Percentiles rank a stretch among this genome's conserved stretches.
Conservation (phyloP, 1,284 basidiomycete genomes). For the Heliocybe sulcata region DNA sequence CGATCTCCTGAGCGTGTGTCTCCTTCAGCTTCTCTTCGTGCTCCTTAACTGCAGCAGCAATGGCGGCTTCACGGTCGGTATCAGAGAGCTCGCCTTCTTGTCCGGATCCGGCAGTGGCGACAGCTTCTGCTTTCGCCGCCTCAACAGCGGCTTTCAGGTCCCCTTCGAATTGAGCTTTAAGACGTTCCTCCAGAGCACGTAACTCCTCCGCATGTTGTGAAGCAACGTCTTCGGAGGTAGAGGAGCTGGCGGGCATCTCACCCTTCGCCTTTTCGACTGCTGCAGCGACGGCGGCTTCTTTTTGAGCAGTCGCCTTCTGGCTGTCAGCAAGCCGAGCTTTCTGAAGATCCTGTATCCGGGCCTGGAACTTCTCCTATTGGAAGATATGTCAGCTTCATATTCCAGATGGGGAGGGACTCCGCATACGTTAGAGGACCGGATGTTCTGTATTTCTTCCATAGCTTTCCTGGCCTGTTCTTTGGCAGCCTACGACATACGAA, state of each 20-base stretch:
- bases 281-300: slow-evolving; percentile 38
- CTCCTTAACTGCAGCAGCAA: slow-evolving; percentile 43
- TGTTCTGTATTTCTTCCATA: slow-evolving; percentile 35
- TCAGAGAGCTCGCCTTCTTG: slow-evolving; percentile 7
- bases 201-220: slow-evolving; percentile 56
- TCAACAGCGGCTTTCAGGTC: slow-evolving; percentile 39
- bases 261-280: slow-evolving; percentile 48
- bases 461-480: slow-evolving; percentile 40
- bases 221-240: slow-evolving; percentile 28
- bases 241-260: slow-evolving; percentile 24
- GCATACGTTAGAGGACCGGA: slow-evolving; percentile 28
- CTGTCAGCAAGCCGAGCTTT: slow-evolving; percentile 29
- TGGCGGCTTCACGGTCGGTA: slow-evolving; percentile 33
- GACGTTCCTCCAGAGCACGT: slow-evolving; percentile 41
- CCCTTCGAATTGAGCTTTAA: slow-evolving; percentile 45
- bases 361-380: slow-evolving; percentile 37
- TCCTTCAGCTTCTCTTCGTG: slow-evolving; percentile 37
- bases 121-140: slow-evolving; percentile 21
- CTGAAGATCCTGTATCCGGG: slow-evolving; percentile 27
- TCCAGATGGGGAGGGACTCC: background rate
- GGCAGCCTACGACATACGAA: slow-evolving; percentile 26
- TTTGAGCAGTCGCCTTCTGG: slow-evolving; percentile 27
- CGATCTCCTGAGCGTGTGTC: slow-evolving; percentile 46
- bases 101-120: slow-evolving; percentile 12
- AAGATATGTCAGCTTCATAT: slow-evolving; percentile 1